phyloP scores from a whole-genome alignment of 1,139 yeast species.

The Pichia sorboxylosa region DNA sequence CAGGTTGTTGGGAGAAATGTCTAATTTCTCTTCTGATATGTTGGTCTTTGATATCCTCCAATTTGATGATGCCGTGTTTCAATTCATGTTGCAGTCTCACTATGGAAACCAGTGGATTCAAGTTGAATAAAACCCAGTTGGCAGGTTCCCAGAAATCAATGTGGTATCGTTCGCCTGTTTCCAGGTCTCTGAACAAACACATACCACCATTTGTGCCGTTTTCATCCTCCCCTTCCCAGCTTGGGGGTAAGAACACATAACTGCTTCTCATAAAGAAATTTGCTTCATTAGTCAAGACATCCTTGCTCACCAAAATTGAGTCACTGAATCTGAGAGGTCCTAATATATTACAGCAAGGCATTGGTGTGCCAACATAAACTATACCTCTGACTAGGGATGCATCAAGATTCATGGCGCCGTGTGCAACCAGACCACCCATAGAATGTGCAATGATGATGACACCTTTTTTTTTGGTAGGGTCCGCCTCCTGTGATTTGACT shows the following conservation, averaged over 20 bases:
- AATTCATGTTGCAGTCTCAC: constrained; percentile 8
- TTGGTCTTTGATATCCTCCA: constrained; percentile 2
- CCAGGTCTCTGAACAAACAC: constrained; percentile 49
- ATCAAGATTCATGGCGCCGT: constrained; percentile 57
- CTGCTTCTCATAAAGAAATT: constrained; percentile 85
- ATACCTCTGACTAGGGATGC: constrained; percentile 64
- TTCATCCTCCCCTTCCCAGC: constrained; percentile 18
- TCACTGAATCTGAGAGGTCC: constrained; percentile 84
- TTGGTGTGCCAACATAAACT: constrained; percentile 73
- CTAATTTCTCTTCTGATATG: constrained; percentile 13
- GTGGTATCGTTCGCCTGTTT: constrained; percentile 30
- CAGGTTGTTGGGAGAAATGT: constrained; percentile 7
- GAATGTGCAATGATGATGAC: constrained; percentile 74
- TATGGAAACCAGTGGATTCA: constrained; percentile 55
- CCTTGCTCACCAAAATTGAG: constrained; percentile 61
- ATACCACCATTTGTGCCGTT: constrained; percentile 32
- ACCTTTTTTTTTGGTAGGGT: too few species aligned
- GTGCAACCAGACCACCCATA: constrained; percentile 86
- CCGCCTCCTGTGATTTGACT: constrained; percentile 16
- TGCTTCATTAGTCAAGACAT: constrained; percentile 65
- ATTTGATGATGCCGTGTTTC: constrained; percentile 2
- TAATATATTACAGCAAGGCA: constrained; percentile 72
- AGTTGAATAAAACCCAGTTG: constrained; percentile 65
- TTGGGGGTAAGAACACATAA: constrained; percentile 71
- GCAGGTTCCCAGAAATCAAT: constrained; percentile 72